A percentile compares a stretch with the other conserved stretches of the same genome.
Evolutionary conservation across 176 grass and related monocot species (phyloP).

Genomic region (Bonia amplexicaulis): DNA sequence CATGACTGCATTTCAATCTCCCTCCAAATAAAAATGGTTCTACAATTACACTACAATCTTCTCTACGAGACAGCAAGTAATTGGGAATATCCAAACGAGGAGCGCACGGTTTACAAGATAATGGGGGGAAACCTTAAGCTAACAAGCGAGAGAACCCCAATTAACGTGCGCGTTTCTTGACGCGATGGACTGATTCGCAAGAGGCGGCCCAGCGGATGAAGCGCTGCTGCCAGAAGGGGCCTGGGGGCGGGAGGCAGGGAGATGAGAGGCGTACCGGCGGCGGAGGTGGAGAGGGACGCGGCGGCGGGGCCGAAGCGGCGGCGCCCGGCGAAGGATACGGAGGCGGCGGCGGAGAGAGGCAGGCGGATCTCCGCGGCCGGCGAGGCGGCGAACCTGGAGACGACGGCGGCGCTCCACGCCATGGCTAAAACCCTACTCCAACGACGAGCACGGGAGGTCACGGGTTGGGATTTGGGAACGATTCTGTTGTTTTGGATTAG

Average conservation of each 20-base stretch:
- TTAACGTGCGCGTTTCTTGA: too few relatives aligned
- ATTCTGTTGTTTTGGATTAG: neutral
- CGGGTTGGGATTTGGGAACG: neutral
- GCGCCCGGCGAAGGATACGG: slow-evolving; percentile 29
- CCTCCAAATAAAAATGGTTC: neutral
- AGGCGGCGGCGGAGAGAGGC: slow-evolving; percentile 34
- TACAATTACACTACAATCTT: neutral
- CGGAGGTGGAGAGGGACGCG: slow-evolving; percentile 53
- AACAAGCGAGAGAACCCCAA: neutral
- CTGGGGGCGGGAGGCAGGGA: neutral
- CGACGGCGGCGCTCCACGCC: slow-evolving; percentile 58
- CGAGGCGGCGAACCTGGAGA: slow-evolving; percentile 33
- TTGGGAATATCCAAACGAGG: neutral
- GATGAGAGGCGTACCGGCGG: slow-evolving; percentile 32
- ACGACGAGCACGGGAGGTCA: neutral
- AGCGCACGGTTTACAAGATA: neutral
- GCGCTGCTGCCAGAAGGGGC: neutral
- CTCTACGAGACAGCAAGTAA: neutral
- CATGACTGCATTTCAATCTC: neutral
- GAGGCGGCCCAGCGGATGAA: too few relatives aligned
- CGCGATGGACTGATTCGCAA: neutral
- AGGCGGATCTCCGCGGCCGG: slow-evolving; percentile 6
- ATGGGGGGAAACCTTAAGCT: neutral
- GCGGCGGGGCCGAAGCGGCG: slow-evolving; percentile 34
- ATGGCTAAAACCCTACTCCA: slow-evolving; percentile 45